Conservation (phyloP, 2,329 filamentous ascomycete species). For the Phyllosticta ampelicida region DNA sequence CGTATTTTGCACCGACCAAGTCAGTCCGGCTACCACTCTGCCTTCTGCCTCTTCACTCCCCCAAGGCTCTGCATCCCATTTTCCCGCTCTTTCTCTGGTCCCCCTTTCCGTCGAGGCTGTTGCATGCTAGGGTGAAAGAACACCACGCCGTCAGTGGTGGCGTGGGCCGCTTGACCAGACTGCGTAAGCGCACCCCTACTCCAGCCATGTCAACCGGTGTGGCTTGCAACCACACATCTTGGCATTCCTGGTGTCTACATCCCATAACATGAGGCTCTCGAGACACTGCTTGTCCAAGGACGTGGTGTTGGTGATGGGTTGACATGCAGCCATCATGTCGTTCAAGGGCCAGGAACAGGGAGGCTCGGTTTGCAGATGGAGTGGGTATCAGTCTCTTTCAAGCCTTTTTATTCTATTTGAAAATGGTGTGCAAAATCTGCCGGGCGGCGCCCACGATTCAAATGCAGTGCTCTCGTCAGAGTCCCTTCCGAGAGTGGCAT, state of each 20-base stretch:
- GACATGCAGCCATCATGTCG: no score
- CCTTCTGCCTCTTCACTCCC: no score
- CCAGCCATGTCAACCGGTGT: background rate
- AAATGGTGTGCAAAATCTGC: background rate
- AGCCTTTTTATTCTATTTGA: background rate
- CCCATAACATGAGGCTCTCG: no score
- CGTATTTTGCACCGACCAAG: background rate
- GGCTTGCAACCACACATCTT: background rate
- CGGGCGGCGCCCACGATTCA: no score
- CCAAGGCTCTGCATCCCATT: no score
- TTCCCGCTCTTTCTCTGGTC: no score
- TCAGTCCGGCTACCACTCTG: background rate
- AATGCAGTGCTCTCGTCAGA: no score
- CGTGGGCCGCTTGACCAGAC: background rate
- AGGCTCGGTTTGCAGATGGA: background rate
- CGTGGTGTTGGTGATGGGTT: no score
- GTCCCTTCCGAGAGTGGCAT: no score
- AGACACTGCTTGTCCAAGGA: background rate
- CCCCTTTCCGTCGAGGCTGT: background rate
- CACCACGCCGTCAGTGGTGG: background rate
- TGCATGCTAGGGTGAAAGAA: background rate
- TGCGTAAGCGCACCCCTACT: background rate
- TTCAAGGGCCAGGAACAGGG: background rate
- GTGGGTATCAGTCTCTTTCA: background rate
- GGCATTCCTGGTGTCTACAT: background rate